These are phyloP conservation scores for Acorus calamus DNA, from an alignment of 106 monocot species.

Conservation along the genomic window DNA sequence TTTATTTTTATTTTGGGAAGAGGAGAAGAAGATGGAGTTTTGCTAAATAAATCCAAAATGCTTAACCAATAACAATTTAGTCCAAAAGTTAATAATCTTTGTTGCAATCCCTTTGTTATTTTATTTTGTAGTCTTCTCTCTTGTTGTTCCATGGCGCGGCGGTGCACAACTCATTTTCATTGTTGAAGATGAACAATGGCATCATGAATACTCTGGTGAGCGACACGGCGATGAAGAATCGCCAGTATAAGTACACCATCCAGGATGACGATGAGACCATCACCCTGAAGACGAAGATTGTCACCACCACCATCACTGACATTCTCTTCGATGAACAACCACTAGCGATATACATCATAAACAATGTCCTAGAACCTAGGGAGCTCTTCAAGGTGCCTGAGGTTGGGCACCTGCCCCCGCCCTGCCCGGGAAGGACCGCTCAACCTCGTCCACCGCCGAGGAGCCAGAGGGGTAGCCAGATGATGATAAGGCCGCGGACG, in stretches of 20 bases:
- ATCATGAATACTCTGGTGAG: slow-evolving; percentile 34
- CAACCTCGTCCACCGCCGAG: not conserved
- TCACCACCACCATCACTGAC: slow-evolving; percentile 15
- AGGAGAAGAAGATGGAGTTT: no score
- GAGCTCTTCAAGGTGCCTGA: slow-evolving; percentile 34
- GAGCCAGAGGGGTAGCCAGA: slow-evolving; percentile 4
- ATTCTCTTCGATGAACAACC: slow-evolving; percentile 27
- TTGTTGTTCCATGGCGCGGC: slow-evolving; percentile 46
- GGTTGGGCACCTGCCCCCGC: slow-evolving; percentile 20
- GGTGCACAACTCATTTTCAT: slow-evolving; percentile 34
- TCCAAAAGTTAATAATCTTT: no score
- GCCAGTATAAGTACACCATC: slow-evolving; percentile 22
- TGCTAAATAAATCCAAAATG: no score
- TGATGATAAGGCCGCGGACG: slow-evolving; percentile 17
- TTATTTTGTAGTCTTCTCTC: no score
- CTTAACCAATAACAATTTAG: no score
- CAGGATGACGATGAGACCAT: slow-evolving; percentile 20
- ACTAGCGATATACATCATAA: slow-evolving; percentile 23
- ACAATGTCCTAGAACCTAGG: slow-evolving; percentile 22
- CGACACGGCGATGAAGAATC: slow-evolving; percentile 12
- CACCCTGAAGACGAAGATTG: slow-evolving; percentile 19
- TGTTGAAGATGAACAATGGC: slow-evolving; percentile 35
- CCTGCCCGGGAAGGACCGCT: not conserved
- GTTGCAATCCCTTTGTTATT: no score
- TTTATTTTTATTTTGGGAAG: no score